Evolutionary conservation across 371 early-diverging fungal species (phyloP), one percentile per base, ranked within the genome.

Genomic region (Mortierella sp.): DNA sequence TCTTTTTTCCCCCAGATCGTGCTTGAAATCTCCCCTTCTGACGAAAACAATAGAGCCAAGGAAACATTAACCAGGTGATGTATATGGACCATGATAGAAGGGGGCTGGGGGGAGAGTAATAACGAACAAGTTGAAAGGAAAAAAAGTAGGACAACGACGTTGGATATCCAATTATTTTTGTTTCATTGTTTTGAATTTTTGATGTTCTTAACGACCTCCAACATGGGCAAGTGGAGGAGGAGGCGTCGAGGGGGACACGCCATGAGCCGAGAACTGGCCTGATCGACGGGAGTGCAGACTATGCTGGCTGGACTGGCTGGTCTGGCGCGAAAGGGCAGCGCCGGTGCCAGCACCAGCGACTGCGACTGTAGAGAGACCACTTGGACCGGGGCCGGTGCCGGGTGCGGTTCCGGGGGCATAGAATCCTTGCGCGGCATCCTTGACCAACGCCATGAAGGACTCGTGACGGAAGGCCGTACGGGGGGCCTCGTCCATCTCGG

Each of bases 381-480:
- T 47, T 26, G 72, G 31, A 10, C 40, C 61, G 67, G 78, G 37
- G 31, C 70, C 68, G 7, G 74, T 65, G 31, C 72, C 47, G 26
- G 71, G 29, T 22, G 40, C 64, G 1, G 85, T 79, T 43, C 77
- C 79, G n/a, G 79, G 80, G 8, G 76, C 85, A 69, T 80, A 85
- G 73, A 77, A 80, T 4, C 80, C 75, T 26, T 74, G 74, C 4
- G 80, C 79, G 1, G 79, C 85, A 65, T 79, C 85, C 80, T 85
- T 79, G 50, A 79, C 85, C 70, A 85, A 48, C 4, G 61, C 85
- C 85, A 79, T 82, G 64, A 82, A 82, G 41, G 83, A 82, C 63
- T 77, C 83, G 65, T 82, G 83, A 48, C 83, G 74, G 78, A 82
- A 82, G 3, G 83, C 83, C 0, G 83, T 82, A 9, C 78, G 83